Evolutionary conservation across 805 yeast genomes (phyloP), one percentile per base, ranked within the genome.

Genomic region (Ogataea trehalophila): DNA sequence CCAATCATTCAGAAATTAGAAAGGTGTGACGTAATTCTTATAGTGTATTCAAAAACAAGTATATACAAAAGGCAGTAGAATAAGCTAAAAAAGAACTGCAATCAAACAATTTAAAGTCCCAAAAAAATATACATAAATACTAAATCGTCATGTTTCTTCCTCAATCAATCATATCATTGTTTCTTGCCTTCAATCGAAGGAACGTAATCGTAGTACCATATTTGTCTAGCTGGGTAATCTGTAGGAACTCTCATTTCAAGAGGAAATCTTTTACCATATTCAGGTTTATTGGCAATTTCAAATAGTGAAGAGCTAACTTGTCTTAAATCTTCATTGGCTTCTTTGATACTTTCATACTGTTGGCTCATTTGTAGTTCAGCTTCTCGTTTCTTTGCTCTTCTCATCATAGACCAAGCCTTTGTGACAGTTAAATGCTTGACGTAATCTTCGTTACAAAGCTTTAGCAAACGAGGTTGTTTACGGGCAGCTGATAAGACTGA

Each of bases 221-320:
- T 73, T 50, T 77, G 75, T 59, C 79, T 80, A 17, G 97, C 86
- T 14, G 99, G 99, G 51, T 73, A 87, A 47, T 90, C 92, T 1
- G 95, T 85, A 18, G 99, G 99, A 9, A 87, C 81, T 61, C 94
- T 80, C 65, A 88, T 64, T 60, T 92, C 97, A 57, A 87, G 69
- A 5, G 96, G 92, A 65, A 87, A 90, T 58, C 89, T 72, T 55
- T 78, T 77, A 49, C 73, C 73, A 39, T 66, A 65, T 55, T 85
- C 84, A 43, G 71, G 68, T 31, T 65, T 65, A 57, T 80, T 83
- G 11, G 96, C 95, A 33, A 71, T 72, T 45, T 73, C 76, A 57
- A 73, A 90, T 44, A 92, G 70, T 41, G 68, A 74, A 0, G 82
- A 80, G 50, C 72, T 73, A 8, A 76, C 60, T 4, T 56, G 47